Evolutionary conservation across 345 rosid species (phyloP).

Genomic region (Lumnitzera littorea): DNA sequence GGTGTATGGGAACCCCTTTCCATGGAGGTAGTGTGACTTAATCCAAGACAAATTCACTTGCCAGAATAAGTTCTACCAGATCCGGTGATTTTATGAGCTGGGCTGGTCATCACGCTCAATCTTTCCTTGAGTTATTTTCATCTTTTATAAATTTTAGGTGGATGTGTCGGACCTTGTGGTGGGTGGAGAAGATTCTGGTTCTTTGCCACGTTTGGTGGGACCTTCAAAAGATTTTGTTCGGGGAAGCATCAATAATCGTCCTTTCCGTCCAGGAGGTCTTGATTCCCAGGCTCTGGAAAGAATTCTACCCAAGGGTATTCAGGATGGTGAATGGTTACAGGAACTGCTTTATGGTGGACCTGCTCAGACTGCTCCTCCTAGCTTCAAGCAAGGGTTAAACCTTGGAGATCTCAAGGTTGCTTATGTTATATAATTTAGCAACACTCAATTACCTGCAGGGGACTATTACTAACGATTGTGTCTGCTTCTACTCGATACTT

Average conservation of each 20-base stretch:
- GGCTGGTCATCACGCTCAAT: conserved; percentile 3
- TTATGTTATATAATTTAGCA: conserved; percentile 5
- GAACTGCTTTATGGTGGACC: conserved; percentile 73
- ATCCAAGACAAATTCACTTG: not conserved
- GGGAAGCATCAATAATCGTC: conserved; percentile 88
- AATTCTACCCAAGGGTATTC: conserved; percentile 62
- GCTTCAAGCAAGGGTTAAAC: conserved; percentile 71
- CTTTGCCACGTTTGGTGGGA: conserved; percentile 51
- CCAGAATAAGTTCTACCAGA: too few relatives aligned
- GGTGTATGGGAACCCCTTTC: conserved; percentile 26
- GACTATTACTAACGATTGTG: not conserved
- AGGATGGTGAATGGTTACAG: conserved; percentile 72
- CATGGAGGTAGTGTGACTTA: conserved; percentile 10
- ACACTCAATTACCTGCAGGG: not conserved
- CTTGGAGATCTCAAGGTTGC: conserved; percentile 80
- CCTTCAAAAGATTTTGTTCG: conserved; percentile 72
- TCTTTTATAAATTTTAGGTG: conserved; percentile 55
- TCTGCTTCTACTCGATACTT: not conserved
- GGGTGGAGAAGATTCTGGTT: conserved; percentile 60
- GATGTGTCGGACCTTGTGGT: conserved; percentile 65
- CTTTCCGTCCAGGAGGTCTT: conserved; percentile 93
- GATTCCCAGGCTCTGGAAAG: conserved; percentile 55
- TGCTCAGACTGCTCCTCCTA: conserved; percentile 62
- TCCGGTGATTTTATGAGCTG: not conserved
- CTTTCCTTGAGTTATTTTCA: conserved; percentile 16